Base-by-base conservation (phyloP, 352 stramenopile genomes). In the Thraustochytrium sp. region DNA sequence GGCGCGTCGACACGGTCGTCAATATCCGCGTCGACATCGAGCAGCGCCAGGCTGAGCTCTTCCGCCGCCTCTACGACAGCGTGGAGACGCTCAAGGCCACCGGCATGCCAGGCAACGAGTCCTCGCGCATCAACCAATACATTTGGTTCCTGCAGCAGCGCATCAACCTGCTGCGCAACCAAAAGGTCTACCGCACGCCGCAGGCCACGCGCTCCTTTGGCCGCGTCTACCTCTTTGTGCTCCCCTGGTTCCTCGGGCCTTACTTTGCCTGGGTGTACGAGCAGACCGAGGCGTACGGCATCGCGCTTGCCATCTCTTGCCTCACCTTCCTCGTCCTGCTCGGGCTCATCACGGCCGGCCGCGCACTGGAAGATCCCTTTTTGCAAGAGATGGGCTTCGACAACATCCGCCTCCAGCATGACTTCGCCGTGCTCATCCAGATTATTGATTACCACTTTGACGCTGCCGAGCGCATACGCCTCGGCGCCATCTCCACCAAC, bases 81-180 rank as follows among this genome's bases (percentile, higher is more conserved):
- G 90, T 95, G 0, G 91, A 94, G 85, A 85, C 91, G 2, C 89
- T 95, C 88, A 94, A 95, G 84, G 40, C 46, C 1, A 88, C 63
- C 9, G 91, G 91, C 0, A 85, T 95, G 23, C 91, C 90, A 29
- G 90, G 90, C 0, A 95, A 95, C 54, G 91, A 95, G 84, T 90
- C 91, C 23, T 94, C 90, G n/a, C 90, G 91, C 29, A 92, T 94
- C 82, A 94, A 94, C 72, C 91, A 94, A 85, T 94, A 94, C 76
- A 90, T 94, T 68, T 95, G 91, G 91, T 86, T 95, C 59, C 86
- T 95, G 1, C 89, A 93, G 76, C 90, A 90, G 62, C 90, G 91
- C 26, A 87, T 95, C 37, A 91, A 95, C 63, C 91, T 90, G 82
- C 86, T 95, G 0, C 90, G 92, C 84, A 94, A 94, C 86, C 89